Evolutionary conservation across 768 basidiomycete genomes (phyloP).

Genomic region (Boletellus sp.): DNA sequence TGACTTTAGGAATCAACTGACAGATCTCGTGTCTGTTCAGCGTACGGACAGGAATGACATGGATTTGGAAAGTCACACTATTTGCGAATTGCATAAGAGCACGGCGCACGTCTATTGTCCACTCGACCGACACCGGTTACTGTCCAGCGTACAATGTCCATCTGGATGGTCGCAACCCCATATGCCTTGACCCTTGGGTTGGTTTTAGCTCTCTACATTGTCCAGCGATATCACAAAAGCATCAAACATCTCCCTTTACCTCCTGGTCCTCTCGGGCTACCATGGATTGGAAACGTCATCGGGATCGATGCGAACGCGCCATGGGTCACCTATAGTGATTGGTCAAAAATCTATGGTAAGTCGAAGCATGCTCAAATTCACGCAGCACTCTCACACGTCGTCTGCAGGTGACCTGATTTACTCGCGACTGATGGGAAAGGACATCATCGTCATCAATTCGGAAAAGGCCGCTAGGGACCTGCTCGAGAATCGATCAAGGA

Average conservation of each 20-base stretch:
- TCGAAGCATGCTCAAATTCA: background rate
- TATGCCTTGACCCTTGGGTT: background rate
- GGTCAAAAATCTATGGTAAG: background rate
- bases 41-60: too few relatives aligned
- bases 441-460: conserved; percentile 30
- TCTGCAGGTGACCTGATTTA: conserved; percentile 5
- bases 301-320: background rate
- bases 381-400: background rate
- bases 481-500: conserved; percentile 34
- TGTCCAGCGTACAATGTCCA: background rate
- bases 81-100: too few relatives aligned
- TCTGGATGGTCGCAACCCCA: background rate
- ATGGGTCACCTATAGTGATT: conserved; percentile 1
- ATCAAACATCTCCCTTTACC: background rate
- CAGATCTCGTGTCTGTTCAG: too few relatives aligned
- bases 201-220: background rate
- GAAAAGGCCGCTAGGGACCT: too few relatives aligned
- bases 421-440: background rate
- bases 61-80: too few relatives aligned
- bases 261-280: background rate
- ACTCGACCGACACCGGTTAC: too few relatives aligned
- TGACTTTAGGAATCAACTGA: too few relatives aligned
- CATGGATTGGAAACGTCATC: conserved; percentile 1
- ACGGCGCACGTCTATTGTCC: too few relatives aligned
- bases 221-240: background rate